phyloP scores from a whole-genome alignment of 1,284 basidiomycete genomes.

The Rhodotorula sp. region DNA sequence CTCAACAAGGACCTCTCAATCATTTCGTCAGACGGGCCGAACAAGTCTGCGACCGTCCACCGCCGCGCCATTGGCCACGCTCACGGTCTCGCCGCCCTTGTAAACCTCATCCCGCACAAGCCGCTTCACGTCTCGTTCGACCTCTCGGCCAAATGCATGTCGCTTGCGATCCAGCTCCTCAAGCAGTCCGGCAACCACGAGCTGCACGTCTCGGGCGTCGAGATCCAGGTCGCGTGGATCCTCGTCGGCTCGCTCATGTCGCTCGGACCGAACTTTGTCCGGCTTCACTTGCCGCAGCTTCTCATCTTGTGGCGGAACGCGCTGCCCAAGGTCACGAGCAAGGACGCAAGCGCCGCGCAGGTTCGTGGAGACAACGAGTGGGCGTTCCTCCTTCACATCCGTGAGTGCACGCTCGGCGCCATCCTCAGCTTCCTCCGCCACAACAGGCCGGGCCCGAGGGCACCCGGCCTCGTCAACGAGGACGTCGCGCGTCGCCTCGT shows the following conservation, averaged over 20 bases:
- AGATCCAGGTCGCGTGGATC: slow-evolving; percentile 94
- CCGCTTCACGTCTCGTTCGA: slow-evolving; percentile 95
- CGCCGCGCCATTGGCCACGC: slow-evolving; percentile 78
- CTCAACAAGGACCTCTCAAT: slow-evolving; percentile 73
- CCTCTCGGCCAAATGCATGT: slow-evolving; percentile 82
- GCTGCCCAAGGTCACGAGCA: slow-evolving; percentile 86
- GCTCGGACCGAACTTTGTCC: slow-evolving; percentile 89
- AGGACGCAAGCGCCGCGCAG: slow-evolving; percentile 65
- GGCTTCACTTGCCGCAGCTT: slow-evolving; percentile 85
- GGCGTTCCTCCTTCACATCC: slow-evolving; percentile 85
- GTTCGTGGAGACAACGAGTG: slow-evolving; percentile 76
- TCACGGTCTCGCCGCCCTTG: slow-evolving; percentile 80
- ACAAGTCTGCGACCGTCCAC: slow-evolving; percentile 67
- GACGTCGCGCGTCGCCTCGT: slow-evolving; percentile 86
- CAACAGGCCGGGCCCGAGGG: slow-evolving; percentile 53
- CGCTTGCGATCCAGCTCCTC: slow-evolving; percentile 83
- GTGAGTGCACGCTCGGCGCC: slow-evolving; percentile 85
- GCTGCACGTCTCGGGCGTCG: slow-evolving; percentile 72
- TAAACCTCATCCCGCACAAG: slow-evolving; percentile 78
- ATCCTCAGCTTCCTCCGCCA: slow-evolving; percentile 83
- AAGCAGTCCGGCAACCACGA: slow-evolving; percentile 90
- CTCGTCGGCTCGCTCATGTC: slow-evolving; percentile 86
- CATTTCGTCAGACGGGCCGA: slow-evolving; percentile 53
- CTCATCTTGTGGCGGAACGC: slow-evolving; percentile 96
- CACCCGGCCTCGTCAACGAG: slow-evolving; percentile 70